phyloP scores from a whole-genome alignment of 192 early-diverging fungal genomes.

The Obelidium mucronatum region DNA sequence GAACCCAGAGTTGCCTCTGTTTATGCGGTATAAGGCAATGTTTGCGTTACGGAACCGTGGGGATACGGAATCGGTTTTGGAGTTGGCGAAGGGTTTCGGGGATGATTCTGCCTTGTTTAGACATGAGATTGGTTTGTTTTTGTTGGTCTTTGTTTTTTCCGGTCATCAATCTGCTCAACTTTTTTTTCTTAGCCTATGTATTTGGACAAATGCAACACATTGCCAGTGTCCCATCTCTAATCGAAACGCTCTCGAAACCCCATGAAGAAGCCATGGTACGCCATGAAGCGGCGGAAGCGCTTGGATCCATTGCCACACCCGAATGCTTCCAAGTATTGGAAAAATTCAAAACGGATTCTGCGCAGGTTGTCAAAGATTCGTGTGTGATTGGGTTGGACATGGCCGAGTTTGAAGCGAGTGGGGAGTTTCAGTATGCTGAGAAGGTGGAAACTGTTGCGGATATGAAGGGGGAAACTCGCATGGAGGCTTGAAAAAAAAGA shows the following conservation, averaged over 20 bases:
- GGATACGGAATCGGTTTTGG: constrained; percentile 78
- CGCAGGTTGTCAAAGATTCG: constrained; percentile 87
- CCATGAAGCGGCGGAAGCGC: constrained; percentile 96
- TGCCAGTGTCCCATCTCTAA: constrained; percentile 84
- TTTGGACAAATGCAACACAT: constrained; percentile 98
- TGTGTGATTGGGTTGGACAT: constrained; percentile 96
- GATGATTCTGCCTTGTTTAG: constrained; percentile 84
- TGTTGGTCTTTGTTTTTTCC: no score
- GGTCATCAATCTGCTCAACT: no score
- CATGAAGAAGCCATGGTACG: constrained; percentile 91
- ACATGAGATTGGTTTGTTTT: constrained; percentile 92
- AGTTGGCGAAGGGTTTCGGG: constrained; percentile 82
- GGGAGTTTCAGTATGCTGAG: constrained; percentile 87
- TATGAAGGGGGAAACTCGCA: constrained; percentile 1
- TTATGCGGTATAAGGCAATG: constrained; percentile 94
- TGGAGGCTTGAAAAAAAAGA: no score
- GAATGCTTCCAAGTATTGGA: constrained; percentile 81
- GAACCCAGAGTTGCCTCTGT: constrained; percentile 76
- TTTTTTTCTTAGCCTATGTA: no score
- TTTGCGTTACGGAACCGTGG: constrained; percentile 92
- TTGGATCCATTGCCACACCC: constrained; percentile 92
- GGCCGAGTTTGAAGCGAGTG: constrained; percentile 88
- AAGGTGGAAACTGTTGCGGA: background rate
- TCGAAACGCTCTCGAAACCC: constrained; percentile 75
- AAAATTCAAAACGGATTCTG: constrained; percentile 75